Base-by-base conservation (phyloP, 192 early-diverging fungal genomes). In the Phycomyces blakesleeanus region DNA sequence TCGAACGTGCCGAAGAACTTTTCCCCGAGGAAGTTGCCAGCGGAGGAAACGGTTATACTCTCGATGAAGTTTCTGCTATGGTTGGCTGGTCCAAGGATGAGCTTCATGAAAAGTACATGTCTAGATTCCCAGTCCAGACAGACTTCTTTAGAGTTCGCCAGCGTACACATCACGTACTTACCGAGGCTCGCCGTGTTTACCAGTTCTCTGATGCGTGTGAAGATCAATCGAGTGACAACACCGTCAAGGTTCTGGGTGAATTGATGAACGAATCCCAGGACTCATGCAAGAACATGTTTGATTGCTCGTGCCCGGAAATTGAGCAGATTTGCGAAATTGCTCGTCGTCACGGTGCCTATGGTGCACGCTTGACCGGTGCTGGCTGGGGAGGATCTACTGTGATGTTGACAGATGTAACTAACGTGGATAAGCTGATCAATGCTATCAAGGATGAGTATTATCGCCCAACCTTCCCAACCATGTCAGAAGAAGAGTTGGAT, bases 301-400 rank as follows among this genome's bases (percentile, higher is more conserved):
- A 94, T 69, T 98, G 93, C 70, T 87, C 84, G 1, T 91, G 92
- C 58, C 67, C 80, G 27, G 94, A 98, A 71, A 55, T 98, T 18
- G 91, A 98, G 55, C 86, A 91, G 44, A 59, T 98, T 12, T 85
- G 85, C 20, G 41, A 47, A 0, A 68, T 92, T 66, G 87, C 85
- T 29, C 80, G 81, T 38, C 63, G 64, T 10, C 69, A 84, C 14
- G 94, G 94, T 7, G 85, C 93, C 9, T 76, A 82, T 58, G 95
- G 95, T 22, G 89, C 91, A 26, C 76, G 95, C 25, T 79, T 97
- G 49, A 96, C 93, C 3, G 94, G 96, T 14, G 96, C 96, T 41
- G 96, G 96, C 12, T 96, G 92, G 93, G 91, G 91, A 50, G 91
- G 72, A 55, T 91, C 92, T 72, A 88, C 91, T 0, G 94, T 96